Evolutionary conservation across 768 basidiomycete species (phyloP).

Genomic region (Macrolepiota albuminosa): DNA sequence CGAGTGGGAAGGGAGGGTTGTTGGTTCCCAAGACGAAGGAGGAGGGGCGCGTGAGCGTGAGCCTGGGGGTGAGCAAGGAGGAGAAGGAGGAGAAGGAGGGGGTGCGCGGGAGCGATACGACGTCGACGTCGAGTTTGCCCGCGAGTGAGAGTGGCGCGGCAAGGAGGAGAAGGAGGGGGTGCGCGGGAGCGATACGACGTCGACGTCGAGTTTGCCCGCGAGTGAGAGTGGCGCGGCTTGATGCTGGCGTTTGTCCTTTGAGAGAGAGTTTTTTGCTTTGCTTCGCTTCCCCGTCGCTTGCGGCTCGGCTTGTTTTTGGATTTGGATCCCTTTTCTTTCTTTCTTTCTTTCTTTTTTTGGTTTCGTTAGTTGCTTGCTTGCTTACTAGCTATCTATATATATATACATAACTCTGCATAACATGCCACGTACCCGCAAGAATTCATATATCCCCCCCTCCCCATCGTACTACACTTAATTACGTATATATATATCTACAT

Average conservation of each 20-base stretch:
- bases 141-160: no score
- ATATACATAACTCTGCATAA: no score
- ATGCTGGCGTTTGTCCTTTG: neutral
- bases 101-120: constrained; percentile 9
- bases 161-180: neutral
- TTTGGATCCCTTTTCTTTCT: no score
- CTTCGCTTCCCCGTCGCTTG: neutral
- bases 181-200: constrained; percentile 5
- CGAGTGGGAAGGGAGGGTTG: constrained; percentile 2
- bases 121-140: constrained; percentile 16
- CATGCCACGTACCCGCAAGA: no score
- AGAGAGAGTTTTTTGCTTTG: neutral
- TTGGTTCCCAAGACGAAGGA: neutral
- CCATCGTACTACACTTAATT: no score
- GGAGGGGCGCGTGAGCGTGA: neutral
- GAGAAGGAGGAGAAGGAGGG: neutral
- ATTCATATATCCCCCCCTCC: no score
- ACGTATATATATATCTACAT: no score
- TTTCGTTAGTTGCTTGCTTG: no score
- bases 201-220: constrained; percentile 11
- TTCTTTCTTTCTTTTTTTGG: no score
- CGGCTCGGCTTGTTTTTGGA: no score
- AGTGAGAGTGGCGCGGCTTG: neutral
- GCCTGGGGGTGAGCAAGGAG: no score
- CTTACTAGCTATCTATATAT: no score